phyloP scores from a whole-genome alignment of 129 eudicot genomes.

The Solidago caesia region DNA sequence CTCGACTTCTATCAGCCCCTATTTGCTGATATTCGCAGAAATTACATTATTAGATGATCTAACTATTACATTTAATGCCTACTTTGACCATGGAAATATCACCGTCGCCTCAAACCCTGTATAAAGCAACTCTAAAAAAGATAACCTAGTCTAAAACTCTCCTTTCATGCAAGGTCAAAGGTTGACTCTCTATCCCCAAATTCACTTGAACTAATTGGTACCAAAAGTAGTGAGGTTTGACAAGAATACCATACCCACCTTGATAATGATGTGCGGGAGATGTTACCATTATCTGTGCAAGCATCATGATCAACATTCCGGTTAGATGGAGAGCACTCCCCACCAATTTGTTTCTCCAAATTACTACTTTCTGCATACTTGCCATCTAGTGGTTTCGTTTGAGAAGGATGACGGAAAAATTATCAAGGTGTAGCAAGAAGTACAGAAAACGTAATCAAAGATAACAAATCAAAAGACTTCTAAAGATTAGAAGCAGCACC shows the following conservation, averaged over 20 bases:
- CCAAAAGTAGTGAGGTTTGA: not conserved
- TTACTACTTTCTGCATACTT: conserved; percentile 9
- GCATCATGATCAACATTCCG: conserved; percentile 14
- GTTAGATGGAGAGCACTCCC: conserved; percentile 30
- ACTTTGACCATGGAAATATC: not conserved
- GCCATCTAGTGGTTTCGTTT: conserved; percentile 13
- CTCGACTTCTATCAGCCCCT: not conserved
- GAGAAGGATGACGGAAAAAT: conserved; percentile 8
- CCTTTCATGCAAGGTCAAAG: too few relatives aligned
- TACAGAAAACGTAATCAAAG: too few relatives aligned
- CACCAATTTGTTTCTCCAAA: conserved; percentile 28
- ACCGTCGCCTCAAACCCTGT: not conserved
- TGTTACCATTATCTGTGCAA: conserved; percentile 17
- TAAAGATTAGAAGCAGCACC: conserved; percentile 15
- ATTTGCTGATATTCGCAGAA: too few relatives aligned
- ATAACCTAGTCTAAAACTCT: not conserved
- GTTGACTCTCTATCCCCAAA: not conserved
- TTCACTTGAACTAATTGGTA: conserved; percentile 1
- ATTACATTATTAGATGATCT: not conserved
- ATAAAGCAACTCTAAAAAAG: not conserved
- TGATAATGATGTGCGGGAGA: conserved; percentile 33
- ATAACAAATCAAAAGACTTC: too few relatives aligned
- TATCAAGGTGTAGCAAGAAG: too few relatives aligned
- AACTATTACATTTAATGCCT: not conserved
- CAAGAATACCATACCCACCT: conserved; percentile 12